Evolutionary conservation across 1,284 basidiomycete species (phyloP).

Genomic region (Puccinia coronata): DNA sequence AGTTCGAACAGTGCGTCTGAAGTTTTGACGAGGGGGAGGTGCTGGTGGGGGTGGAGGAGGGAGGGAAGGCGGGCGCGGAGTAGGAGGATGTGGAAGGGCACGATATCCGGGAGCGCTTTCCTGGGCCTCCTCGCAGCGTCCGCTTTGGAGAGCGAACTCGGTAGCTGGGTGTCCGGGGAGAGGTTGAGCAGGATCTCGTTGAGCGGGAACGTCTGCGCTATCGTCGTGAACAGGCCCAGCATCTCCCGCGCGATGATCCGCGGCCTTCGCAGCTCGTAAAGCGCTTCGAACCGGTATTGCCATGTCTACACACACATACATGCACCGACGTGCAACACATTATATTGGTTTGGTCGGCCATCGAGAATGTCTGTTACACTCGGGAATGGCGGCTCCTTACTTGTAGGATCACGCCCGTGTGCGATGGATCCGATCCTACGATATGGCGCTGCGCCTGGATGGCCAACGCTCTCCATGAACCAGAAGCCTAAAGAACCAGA

Average conservation of each 20-base stretch:
- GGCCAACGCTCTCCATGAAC: slow-evolving; percentile 33
- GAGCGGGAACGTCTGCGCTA: slow-evolving; percentile 7
- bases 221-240: slow-evolving; percentile 16
- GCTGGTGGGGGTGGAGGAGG: slow-evolving; percentile 8
- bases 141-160: too few species aligned
- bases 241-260: slow-evolving; percentile 1
- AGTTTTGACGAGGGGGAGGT: background rate
- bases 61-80: slow-evolving; percentile 16
- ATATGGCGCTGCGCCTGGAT: background rate
- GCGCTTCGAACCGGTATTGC: slow-evolving; percentile 15
- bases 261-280: background rate
- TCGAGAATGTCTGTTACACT: too few species aligned
- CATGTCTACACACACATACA: slow-evolving; percentile 19
- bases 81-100: slow-evolving; percentile 28
- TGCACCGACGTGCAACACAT: too few species aligned
- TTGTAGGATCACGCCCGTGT: slow-evolving; percentile 11
- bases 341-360: too few species aligned
- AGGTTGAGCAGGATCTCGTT: slow-evolving; percentile 14
- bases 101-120: slow-evolving; percentile 7
- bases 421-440: background rate
- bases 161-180: background rate
- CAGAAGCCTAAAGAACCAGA: background rate
- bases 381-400: background rate
- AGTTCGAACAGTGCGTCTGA: slow-evolving; percentile 11
- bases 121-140: background rate